Percentiles rank a stretch among this genome's conserved stretches.
phyloP scores from a whole-genome alignment of 2,329 filamentous ascomycete genomes.

The Fusarium globosum region DNA sequence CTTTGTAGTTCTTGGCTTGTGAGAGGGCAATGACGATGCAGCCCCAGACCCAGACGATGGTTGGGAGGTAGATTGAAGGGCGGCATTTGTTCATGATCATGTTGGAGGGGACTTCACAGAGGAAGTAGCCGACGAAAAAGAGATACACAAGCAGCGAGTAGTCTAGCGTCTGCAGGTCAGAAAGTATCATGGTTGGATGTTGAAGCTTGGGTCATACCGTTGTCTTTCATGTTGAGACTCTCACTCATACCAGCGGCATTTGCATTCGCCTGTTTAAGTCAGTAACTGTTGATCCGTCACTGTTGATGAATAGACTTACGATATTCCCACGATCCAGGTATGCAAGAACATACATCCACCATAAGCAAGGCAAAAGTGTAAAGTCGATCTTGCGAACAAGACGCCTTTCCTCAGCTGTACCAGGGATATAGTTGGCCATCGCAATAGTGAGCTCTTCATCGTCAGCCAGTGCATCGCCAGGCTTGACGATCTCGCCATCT shows the following conservation, averaged over 20 bases:
- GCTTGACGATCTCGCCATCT: neutral
- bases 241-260: conserved; percentile 9
- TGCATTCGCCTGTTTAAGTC: neutral
- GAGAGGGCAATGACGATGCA: conserved; percentile 58
- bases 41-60: conserved; percentile 61
- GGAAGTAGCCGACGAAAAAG: conserved; percentile 65
- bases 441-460: conserved; percentile 13
- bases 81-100: conserved; percentile 61
- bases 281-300: neutral
- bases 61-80: conserved; percentile 61
- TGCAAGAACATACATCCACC: conserved; percentile 46
- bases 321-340: conserved; percentile 48
- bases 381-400: conserved; percentile 59
- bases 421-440: conserved; percentile 10
- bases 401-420: conserved; percentile 46
- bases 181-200: neutral
- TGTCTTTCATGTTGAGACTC: neutral
- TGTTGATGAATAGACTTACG: conserved; percentile 18
- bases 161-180: neutral
- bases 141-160: conserved; percentile 2
- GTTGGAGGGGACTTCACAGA: conserved; percentile 65
- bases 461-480: neutral
- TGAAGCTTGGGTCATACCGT: neutral
- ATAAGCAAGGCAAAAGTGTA: conserved; percentile 61
- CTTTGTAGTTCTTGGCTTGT: conserved; percentile 57